Conservation (phyloP, 192 early-diverging fungal species). For the Backusella westeae region DNA sequence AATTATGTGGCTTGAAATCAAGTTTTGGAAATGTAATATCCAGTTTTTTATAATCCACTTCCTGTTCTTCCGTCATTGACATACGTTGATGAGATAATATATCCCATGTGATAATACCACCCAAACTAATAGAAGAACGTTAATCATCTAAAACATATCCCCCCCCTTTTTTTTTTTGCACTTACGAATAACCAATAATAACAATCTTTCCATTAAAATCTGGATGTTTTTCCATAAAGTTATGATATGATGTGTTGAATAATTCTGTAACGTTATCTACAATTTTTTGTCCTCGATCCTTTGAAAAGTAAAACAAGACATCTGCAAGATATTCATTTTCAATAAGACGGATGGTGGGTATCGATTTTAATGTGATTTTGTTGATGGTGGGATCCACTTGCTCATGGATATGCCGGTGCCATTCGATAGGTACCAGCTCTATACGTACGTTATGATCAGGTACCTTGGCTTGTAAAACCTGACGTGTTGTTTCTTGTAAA, state of each 20-base stretch:
- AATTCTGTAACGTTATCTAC: slow-evolving; percentile 30
- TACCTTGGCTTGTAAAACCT: slow-evolving; percentile 37
- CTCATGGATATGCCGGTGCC: slow-evolving; percentile 38
- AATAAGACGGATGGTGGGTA: slow-evolving; percentile 39
- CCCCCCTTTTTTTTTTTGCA: neutral
- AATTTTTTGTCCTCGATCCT: slow-evolving; percentile 35
- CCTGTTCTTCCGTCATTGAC: slow-evolving; percentile 21
- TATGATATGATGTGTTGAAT: slow-evolving; percentile 46
- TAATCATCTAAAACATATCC: too few species aligned
- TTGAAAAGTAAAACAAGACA: slow-evolving; percentile 38
- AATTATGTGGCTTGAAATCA: slow-evolving; percentile 46
- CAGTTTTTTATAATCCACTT: slow-evolving; percentile 21
- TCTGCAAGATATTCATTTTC: slow-evolving; percentile 43
- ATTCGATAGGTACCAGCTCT: slow-evolving; percentile 40
- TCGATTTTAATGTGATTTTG: slow-evolving; percentile 39
- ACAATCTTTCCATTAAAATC: slow-evolving; percentile 59
- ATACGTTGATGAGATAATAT: slow-evolving; percentile 49
- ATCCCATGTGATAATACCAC: slow-evolving; percentile 69
- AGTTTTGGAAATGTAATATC: slow-evolving; percentile 36
- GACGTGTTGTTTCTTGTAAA: slow-evolving; percentile 37
- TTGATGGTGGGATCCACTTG: slow-evolving; percentile 31
- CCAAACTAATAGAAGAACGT: slow-evolving; percentile 32
- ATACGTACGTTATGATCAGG: slow-evolving; percentile 38
- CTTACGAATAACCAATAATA: slow-evolving; percentile 62
- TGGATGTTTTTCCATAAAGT: slow-evolving; percentile 55